Percentiles rank a stretch among this genome's conserved stretches.
These are phyloP conservation scores for Polygonum maritimum DNA, from an alignment of 148 eudicot genomes.

Conservation along the genomic window DNA sequence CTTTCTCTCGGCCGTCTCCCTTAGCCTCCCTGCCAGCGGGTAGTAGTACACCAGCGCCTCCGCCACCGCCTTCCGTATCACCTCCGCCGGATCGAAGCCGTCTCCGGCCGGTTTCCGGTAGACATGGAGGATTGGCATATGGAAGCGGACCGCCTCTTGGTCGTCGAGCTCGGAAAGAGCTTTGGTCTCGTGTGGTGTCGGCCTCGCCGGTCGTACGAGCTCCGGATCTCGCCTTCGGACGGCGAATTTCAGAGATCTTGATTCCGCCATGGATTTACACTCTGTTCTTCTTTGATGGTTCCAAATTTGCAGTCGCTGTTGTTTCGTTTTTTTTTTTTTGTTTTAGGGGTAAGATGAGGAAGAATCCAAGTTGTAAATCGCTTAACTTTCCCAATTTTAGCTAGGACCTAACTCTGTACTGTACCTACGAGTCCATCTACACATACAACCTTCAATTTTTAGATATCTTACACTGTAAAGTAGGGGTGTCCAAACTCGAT, in stretches of 20 bases:
- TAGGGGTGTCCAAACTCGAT: no score
- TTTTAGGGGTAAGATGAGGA: no score
- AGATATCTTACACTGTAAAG: no score
- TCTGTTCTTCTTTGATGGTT: neutral
- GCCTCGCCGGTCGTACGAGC: constrained; percentile 1
- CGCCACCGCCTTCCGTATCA: constrained; percentile 17
- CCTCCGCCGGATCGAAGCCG: constrained; percentile 12
- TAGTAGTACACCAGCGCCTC: constrained; percentile 13
- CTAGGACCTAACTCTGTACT: no score
- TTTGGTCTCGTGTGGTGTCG: constrained; percentile 8
- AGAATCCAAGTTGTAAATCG: no score
- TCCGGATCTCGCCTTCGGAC: constrained; percentile 6
- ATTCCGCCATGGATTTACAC: neutral
- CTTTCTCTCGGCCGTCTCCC: constrained; percentile 14
- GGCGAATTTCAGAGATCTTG: neutral
- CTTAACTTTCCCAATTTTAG: no score
- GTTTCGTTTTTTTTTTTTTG: neutral
- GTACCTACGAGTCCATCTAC: no score
- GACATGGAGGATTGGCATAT: constrained; percentile 3
- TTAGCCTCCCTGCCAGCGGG: constrained; percentile 32
- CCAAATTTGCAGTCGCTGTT: neutral
- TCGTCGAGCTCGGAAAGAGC: constrained; percentile 13
- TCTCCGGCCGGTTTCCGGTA: neutral
- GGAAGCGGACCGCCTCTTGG: constrained; percentile 13
- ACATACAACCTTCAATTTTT: no score